Evolutionary conservation across 768 basidiomycete genomes (phyloP), one percentile per base, ranked within the genome.

Genomic region (Mycena crocata): DNA sequence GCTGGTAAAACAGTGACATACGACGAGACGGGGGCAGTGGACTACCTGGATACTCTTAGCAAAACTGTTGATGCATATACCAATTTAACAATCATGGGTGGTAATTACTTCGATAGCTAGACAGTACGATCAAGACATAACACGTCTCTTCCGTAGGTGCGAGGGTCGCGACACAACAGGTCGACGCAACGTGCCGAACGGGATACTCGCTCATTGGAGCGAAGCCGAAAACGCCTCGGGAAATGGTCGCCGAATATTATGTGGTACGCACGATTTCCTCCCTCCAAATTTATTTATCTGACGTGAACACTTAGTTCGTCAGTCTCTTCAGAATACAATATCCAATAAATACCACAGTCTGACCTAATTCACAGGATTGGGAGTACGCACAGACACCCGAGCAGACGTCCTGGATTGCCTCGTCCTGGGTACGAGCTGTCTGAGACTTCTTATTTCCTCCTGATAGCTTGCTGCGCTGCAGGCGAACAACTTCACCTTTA

Each of bases 401-500:
- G 34, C 83, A 89, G 72, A 87, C 85, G 0, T 90, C 89, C 0
- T 86, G 85, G 80, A 78, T 91, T 24, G 88, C 88, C n/a, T 84
- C 87, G 6, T 82, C 89, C 24, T 88, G 88, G 89, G 90, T 89
- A 75, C 35, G 44, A 54, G 79, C 46, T 2, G 5, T 28, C 14
- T 30, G 57, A 31, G 31, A 31, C 39, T 13, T 46, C 40, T 17
- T 19, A 14, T 1, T 66, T 55, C n/a, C 63, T 28, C 23, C 21
- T 0, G 9, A 4, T 32, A 37, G 17, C 35, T 24, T 14, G 21
- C 30, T 46, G 10, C 21, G 10, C 5, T 30, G 28, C 26, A 89
- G 89, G 86, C 84, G 54, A 88, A 90, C 71, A 91, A 91, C 72
- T 88, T 85, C 69, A 91, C 91, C 34, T 84, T 81, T 70, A 78